phyloP scores from a whole-genome alignment of 371 early-diverging fungal species.

The Lichtheimia hyalospora region DNA sequence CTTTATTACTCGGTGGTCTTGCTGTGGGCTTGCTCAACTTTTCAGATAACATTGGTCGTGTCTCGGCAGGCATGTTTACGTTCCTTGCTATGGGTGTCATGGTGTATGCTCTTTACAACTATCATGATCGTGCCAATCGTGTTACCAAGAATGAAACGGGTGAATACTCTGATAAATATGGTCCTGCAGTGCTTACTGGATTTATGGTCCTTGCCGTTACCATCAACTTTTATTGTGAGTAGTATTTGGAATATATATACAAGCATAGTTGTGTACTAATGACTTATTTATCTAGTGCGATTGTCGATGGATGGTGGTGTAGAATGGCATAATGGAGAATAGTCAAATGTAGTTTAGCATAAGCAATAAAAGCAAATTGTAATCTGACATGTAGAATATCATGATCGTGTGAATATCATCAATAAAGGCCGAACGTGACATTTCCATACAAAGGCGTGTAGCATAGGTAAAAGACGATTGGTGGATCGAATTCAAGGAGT shows the following conservation, averaged over 20 bases:
- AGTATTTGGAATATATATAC: background rate
- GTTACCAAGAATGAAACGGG: conserved; percentile 58
- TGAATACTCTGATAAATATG: conserved; percentile 62
- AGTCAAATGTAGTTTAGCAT: no score
- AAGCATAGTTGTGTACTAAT: background rate
- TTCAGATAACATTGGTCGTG: conserved; percentile 65
- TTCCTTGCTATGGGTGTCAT: conserved; percentile 69
- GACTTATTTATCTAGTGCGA: conserved; percentile 5
- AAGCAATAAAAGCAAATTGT: background rate
- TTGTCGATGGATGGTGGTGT: conserved; percentile 8
- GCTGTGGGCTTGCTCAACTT: conserved; percentile 77
- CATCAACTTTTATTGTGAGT: conserved; percentile 87
- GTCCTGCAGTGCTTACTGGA: conserved; percentile 78
- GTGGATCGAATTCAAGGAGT: no score
- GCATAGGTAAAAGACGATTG: no score
- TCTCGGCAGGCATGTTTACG: conserved; percentile 71
- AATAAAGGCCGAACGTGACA: no score
- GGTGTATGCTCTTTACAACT: conserved; percentile 84
- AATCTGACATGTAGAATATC: no score
- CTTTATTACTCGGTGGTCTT: conserved; percentile 67
- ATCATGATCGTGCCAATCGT: conserved; percentile 80
- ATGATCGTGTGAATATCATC: no score
- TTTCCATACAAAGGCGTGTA: no score
- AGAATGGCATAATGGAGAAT: conserved; percentile 5
- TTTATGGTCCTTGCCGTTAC: conserved; percentile 76